Conservation (phyloP, 805 yeast species). For the Pichia scutulata region DNA sequence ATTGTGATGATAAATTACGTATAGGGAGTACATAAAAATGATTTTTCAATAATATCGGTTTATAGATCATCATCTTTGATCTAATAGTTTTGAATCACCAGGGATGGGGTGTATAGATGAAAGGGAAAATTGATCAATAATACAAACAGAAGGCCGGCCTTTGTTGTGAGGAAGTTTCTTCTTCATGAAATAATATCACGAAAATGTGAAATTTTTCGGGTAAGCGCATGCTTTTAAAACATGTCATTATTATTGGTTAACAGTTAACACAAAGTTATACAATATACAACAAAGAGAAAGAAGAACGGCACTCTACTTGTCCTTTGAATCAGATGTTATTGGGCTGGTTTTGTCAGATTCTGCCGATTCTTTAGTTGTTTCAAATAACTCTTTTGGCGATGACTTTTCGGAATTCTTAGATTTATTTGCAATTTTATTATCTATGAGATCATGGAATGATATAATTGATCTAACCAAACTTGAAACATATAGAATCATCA, state of each 20-base stretch:
- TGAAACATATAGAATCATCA: conserved; percentile 88
- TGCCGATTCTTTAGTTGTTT: neutral
- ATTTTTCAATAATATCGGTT: neutral
- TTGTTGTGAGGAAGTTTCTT: neutral
- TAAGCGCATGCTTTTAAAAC: neutral
- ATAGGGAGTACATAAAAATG: neutral
- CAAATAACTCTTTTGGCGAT: neutral
- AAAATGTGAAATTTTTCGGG: neutral
- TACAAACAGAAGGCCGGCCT: neutral
- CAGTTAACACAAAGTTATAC: neutral
- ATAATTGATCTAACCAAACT: conserved; percentile 88
- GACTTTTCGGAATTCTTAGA: neutral
- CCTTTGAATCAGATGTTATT: neutral
- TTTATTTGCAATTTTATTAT: conserved; percentile 84
- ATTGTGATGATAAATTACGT: neutral
- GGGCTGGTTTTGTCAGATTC: neutral
- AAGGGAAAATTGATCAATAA: neutral
- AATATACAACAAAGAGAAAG: neutral
- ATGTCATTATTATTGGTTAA: neutral
- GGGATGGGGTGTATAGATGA: neutral
- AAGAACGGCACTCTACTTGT: neutral
- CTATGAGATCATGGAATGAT: conserved; percentile 94
- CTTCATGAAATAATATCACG: neutral
- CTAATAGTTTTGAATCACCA: neutral
- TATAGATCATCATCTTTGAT: neutral